Conservation (phyloP, 1,284 basidiomycete species). For the Omphalotus olearius region DNA sequence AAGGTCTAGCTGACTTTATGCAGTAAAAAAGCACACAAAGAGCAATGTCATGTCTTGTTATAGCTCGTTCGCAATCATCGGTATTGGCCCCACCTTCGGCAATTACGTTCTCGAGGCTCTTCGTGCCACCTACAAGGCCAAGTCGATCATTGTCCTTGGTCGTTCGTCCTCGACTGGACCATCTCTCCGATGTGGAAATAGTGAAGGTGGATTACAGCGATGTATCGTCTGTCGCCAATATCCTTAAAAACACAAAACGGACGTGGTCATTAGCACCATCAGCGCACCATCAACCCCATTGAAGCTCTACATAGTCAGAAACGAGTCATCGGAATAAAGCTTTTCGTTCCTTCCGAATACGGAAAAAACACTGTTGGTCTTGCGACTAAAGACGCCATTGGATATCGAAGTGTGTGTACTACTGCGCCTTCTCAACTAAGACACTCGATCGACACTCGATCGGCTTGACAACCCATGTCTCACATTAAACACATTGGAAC, state of each 20-base stretch:
- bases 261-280: neutral
- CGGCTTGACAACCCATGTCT: no score
- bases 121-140: neutral
- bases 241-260: neutral
- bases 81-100: slow-evolving; percentile 9
- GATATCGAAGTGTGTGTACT: no score
- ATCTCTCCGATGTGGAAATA: neutral
- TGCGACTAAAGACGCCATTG: neutral
- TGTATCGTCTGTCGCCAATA: neutral
- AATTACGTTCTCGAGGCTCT: neutral
- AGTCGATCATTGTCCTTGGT: slow-evolving; percentile 1
- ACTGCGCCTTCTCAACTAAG: no score
- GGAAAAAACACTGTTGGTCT: neutral
- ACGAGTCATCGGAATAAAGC: slow-evolving; percentile 1
- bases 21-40: no score
- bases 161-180: neutral
- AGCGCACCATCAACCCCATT: neutral
- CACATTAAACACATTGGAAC: neutral
- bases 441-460: no score
- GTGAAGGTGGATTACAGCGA: neutral
- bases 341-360: slow-evolving; percentile 1
- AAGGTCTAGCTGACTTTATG: no score
- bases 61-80: slow-evolving; percentile 19
- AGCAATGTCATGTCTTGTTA: slow-evolving; percentile 4
- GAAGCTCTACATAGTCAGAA: neutral